Evolutionary conservation across 2,329 filamentous ascomycete species (phyloP).

Genomic region (Dryadomyces sulphureus): DNA sequence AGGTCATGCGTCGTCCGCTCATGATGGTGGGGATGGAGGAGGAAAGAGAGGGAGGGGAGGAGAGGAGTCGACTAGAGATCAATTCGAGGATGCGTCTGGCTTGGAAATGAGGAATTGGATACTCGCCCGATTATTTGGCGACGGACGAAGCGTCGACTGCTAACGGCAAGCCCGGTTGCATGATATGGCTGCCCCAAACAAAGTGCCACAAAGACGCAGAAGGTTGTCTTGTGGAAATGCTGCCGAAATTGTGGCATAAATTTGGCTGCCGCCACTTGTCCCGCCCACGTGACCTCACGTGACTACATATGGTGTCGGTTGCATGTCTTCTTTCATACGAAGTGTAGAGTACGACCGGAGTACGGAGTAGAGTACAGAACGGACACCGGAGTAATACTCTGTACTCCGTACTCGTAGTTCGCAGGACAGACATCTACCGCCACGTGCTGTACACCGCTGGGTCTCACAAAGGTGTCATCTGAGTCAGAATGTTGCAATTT

Average conservation of each 20-base stretch:
- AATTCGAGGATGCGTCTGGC: not conserved
- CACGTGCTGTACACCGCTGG: too few relatives aligned
- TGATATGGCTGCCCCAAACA: not conserved
- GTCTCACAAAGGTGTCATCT: not conserved
- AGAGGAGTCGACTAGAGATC: not conserved
- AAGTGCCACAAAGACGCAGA: not conserved
- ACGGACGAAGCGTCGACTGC: slow-evolving; percentile 1
- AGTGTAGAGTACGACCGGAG: not conserved
- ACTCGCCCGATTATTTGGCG: not conserved
- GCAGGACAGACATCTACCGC: too few relatives aligned
- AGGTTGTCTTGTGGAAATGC: not conserved
- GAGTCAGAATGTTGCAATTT: not conserved
- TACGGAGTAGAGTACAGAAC: not conserved
- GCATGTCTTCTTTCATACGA: not conserved
- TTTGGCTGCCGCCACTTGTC: slow-evolving; percentile 2
- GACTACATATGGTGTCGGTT: too few relatives aligned
- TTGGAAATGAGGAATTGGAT: not conserved
- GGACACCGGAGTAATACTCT: too few relatives aligned
- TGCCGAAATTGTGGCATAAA: not conserved
- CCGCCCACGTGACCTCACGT: too few relatives aligned
- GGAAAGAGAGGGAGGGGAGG: not conserved
- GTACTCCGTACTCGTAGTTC: too few relatives aligned
- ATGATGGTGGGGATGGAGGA: slow-evolving; percentile 25
- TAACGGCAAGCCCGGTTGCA: not conserved
- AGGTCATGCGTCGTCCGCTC: slow-evolving; percentile 63